These are phyloP conservation scores for Hypoxylon sp. DNA, from an alignment of 2,329 filamentous ascomycete species.

Conservation along the genomic window DNA sequence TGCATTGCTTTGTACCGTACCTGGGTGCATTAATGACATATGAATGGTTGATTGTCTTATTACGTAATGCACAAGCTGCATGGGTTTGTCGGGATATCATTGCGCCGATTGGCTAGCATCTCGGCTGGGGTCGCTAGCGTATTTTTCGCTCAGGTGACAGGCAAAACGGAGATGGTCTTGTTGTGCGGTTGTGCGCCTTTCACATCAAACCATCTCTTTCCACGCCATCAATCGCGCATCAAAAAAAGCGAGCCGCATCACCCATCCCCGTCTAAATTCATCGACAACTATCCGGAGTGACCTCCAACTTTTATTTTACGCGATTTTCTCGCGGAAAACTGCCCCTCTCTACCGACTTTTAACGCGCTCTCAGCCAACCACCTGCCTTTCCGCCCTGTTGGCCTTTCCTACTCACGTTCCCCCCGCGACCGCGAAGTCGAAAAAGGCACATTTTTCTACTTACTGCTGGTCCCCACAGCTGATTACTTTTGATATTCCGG, in stretches of 20 bases:
- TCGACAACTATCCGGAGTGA: slow-evolving; percentile 70
- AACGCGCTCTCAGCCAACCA: slow-evolving; percentile 53
- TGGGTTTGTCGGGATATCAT: slow-evolving; percentile 31
- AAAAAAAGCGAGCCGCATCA: slow-evolving; percentile 67
- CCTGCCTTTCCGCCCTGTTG: slow-evolving; percentile 53
- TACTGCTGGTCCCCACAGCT: slow-evolving; percentile 39
- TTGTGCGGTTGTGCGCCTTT: slow-evolving; percentile 55
- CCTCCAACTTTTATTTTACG: slow-evolving; percentile 68
- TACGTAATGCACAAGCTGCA: slow-evolving; percentile 14
- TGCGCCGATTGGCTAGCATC: slow-evolving; percentile 41
- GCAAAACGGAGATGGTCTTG: slow-evolving; percentile 52
- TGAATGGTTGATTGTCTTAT: slow-evolving; percentile 11
- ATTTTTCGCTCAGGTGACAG: slow-evolving; percentile 53
- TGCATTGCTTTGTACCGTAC: slow-evolving; percentile 16
- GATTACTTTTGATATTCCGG: slow-evolving; percentile 31
- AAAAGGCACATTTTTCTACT: slow-evolving; percentile 26
- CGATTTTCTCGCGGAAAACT: slow-evolving; percentile 66
- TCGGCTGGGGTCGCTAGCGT: slow-evolving; percentile 39
- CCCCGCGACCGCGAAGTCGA: slow-evolving; percentile 49
- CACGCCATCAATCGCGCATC: slow-evolving; percentile 70
- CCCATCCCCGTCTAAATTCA: slow-evolving; percentile 71
- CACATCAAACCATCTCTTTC: slow-evolving; percentile 55
- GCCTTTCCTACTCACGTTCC: slow-evolving; percentile 58
- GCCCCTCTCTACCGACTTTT: slow-evolving; percentile 57
- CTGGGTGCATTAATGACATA: slow-evolving; percentile 9